Evolutionary conservation across 2,329 filamentous ascomycete species (phyloP).

Genomic region (Cytospora schulzeri): DNA sequence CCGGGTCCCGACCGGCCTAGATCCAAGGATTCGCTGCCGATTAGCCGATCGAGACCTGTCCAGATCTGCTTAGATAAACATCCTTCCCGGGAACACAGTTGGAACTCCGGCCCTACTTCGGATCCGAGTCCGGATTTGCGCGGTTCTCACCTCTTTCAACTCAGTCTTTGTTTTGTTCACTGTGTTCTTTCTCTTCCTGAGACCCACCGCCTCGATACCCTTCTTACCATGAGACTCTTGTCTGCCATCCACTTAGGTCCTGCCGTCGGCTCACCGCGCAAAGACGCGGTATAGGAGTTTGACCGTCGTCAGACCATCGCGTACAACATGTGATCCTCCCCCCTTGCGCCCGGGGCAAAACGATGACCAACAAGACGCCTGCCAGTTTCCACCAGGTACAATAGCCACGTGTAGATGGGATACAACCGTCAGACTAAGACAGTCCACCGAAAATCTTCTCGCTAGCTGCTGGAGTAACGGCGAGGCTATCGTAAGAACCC

Average conservation of each 20-base stretch:
- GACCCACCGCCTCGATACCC: not conserved
- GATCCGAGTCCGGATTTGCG: conserved; percentile 6
- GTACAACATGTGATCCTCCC: not conserved
- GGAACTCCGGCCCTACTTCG: conserved; percentile 10
- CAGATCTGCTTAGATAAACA: conserved; percentile 18
- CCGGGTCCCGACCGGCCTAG: not conserved
- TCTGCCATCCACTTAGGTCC: not conserved
- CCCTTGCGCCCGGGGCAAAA: not conserved
- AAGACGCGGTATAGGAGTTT: not conserved
- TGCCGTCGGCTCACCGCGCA: not conserved
- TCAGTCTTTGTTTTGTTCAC: too few relatives aligned
- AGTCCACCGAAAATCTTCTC: not conserved
- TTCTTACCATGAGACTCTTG: not conserved
- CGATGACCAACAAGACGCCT: not conserved
- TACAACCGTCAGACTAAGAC: conserved; percentile 1
- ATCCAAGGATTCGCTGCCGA: conserved; percentile 10
- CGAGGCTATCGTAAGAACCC: conserved; percentile 7
- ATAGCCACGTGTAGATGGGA: conserved; percentile 14
- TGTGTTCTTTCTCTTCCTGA: not conserved
- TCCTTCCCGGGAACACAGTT: not conserved
- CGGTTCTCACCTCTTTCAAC: not conserved
- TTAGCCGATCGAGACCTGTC: conserved; percentile 15
- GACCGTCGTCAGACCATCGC: not conserved
- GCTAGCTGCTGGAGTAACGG: conserved; percentile 5
- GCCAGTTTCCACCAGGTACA: not conserved